Base-by-base conservation (phyloP, 768 basidiomycete species). In the Kwoniella botswanensis region DNA sequence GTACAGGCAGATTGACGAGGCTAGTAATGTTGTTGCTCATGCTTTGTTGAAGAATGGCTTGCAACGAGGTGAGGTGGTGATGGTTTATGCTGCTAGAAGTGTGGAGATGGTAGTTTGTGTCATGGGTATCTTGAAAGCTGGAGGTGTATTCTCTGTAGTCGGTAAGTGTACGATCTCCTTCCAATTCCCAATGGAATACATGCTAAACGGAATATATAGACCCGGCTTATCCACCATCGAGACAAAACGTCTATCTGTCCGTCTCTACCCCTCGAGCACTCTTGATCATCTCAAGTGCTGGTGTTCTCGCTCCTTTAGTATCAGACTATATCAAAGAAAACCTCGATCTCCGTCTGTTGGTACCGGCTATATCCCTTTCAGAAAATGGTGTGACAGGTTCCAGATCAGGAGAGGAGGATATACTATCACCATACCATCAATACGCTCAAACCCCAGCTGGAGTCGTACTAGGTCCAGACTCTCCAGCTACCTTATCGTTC, bases 71-170 rank as follows among this genome's bases (percentile, higher is more conserved):
- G 97, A 99, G 73, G 94, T 98, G 21, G 94, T 98, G 64, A 98
- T 96, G 91, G 91, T 99, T 21, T 99, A 98, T 79, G 96, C 96
- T 2, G 90, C 97, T 78, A 89, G 97, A 43, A 93, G 93, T 75
- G 94, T 98, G 58, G 96, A 99, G 82, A 90, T 99, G 63, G 93
- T 97, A 2, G 92, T 98, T 3, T 95, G 96, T 5, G 94, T 98
- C 9, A 93, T 99, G 91, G 97, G 93, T 24, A 90, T 95, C 44
- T 87, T 98, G 72, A 98, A 98, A 85, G 93, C 92, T 3, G 97
- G 97, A 29, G 96, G 93, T 0, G 94, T 93, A 3, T 98, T 99
- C 85, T 95, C 93, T 57, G 97, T 99, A 71, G 96, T 98, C 57
- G 95, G 94, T 95, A 58, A 73, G 90, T 84, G 4, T 13, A 1